Evolutionary conservation across 163 green algal genomes (phyloP).

Genomic region (Scenedesmus sp.): DNA sequence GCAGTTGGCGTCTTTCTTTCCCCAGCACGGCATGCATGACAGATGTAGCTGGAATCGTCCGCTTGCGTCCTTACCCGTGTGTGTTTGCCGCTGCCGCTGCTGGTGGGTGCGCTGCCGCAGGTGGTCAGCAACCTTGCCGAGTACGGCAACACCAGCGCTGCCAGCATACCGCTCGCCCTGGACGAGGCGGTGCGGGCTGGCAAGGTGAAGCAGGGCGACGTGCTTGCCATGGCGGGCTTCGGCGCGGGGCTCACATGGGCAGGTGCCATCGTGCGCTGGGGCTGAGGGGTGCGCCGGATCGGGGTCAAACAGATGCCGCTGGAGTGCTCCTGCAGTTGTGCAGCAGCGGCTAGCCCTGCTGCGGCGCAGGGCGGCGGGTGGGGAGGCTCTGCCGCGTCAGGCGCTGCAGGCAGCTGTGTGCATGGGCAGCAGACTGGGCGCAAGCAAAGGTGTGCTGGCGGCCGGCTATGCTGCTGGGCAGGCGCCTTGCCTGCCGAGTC

Average conservation of each 20-base stretch:
- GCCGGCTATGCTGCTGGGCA: neutral
- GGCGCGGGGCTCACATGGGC: conserved; percentile 97
- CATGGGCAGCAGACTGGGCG: neutral
- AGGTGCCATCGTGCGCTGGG: conserved; percentile 92
- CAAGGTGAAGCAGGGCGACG: conserved; percentile 47
- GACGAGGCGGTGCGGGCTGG: conserved; percentile 93
- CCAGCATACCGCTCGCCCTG: conserved; percentile 96
- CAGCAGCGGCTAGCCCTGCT: neutral
- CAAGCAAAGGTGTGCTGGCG: neutral
- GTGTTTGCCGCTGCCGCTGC: neutral
- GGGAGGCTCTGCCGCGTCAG: too few relatives aligned
- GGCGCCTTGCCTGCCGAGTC: too few relatives aligned
- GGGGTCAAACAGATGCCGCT: neutral
- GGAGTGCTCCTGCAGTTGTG: neutral
- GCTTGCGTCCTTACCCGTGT: neutral
- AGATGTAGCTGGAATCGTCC: too few relatives aligned
- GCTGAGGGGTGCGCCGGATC: conserved; percentile 64
- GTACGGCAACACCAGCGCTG: conserved; percentile 98
- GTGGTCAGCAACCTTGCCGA: conserved; percentile 93
- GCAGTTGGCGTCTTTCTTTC: too few relatives aligned
- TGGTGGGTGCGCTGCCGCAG: conserved; percentile 55
- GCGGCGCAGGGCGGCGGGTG: too few relatives aligned
- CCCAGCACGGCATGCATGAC: too few relatives aligned
- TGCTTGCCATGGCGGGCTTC: conserved; percentile 95
- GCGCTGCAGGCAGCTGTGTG: neutral